phyloP scores from a whole-genome alignment of 345 rosid genomes.

The Boechera divaricarpa region DNA sequence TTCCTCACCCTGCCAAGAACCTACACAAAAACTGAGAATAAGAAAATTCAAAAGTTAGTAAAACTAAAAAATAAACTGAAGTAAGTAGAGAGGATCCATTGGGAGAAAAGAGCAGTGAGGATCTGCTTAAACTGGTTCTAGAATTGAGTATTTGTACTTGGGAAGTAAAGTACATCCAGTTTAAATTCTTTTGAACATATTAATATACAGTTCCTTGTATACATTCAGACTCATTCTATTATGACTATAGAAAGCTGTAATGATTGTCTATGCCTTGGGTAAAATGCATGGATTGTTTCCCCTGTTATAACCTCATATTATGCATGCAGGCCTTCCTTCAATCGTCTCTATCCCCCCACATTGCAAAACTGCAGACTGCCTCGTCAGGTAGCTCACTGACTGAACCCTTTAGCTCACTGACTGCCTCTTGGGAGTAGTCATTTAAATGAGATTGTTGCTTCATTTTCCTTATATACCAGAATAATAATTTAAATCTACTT shows the following conservation, averaged over 20 bases:
- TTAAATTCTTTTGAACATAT: neutral
- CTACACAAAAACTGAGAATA: constrained; percentile 4
- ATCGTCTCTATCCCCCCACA: constrained; percentile 72
- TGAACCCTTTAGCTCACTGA: neutral
- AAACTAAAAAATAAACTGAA: constrained; percentile 8
- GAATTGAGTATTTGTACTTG: neutral
- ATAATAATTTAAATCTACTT: neutral
- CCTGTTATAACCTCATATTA: constrained; percentile 41
- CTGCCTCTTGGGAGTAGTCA: constrained; percentile 1
- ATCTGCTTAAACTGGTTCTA: constrained; percentile 15
- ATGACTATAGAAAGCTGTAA: constrained; percentile 11
- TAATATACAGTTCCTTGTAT: constrained; percentile 1
- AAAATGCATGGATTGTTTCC: constrained; percentile 10
- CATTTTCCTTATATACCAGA: constrained; percentile 4
- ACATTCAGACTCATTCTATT: constrained; percentile 2
- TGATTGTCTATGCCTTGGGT: constrained; percentile 8
- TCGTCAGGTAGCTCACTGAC: constrained; percentile 63
- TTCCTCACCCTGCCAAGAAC: constrained; percentile 21
- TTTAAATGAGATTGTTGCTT: constrained; percentile 14
- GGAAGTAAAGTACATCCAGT: constrained; percentile 21
- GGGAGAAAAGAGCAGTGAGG: neutral
- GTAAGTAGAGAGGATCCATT: constrained; percentile 5
- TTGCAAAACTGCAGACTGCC: constrained; percentile 72
- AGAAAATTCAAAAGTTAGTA: constrained; percentile 1
- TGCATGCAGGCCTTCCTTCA: constrained; percentile 78